Conservation (phyloP, 495 filamentous ascomycete genomes). For the Gamarada debralockiae region DNA sequence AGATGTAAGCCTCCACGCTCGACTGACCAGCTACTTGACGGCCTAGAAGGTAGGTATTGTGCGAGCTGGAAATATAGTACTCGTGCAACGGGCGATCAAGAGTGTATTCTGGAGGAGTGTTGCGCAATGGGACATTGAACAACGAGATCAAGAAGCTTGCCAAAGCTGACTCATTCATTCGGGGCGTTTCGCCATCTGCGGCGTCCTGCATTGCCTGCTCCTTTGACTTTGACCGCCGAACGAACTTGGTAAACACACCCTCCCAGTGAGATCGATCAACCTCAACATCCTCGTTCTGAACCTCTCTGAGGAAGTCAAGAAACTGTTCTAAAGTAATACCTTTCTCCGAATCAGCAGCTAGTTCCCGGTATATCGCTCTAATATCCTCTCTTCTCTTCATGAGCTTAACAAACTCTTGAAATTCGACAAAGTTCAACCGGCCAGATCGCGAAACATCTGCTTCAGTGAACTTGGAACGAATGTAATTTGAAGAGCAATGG, state of each 20-base stretch:
- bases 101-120: slow-evolving; percentile 47
- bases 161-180: slow-evolving; percentile 73
- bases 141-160: slow-evolving; percentile 71
- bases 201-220: slow-evolving; percentile 35
- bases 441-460: slow-evolving; percentile 61
- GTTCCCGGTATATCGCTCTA: slow-evolving; percentile 57
- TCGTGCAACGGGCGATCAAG: slow-evolving; percentile 89
- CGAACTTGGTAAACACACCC: slow-evolving; percentile 67
- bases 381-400: slow-evolving; percentile 85
- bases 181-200: slow-evolving; percentile 37
- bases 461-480: slow-evolving; percentile 70
- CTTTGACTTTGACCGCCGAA: slow-evolving; percentile 58
- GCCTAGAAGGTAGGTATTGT: slow-evolving; percentile 95
- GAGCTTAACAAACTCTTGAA: slow-evolving; percentile 72
- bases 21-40: slow-evolving; percentile 86
- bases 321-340: slow-evolving; percentile 74
- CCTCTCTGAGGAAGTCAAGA: slow-evolving; percentile 64
- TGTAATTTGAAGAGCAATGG: slow-evolving; percentile 70
- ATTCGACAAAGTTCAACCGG: slow-evolving; percentile 69
- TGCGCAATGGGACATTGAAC: slow-evolving; percentile 60
- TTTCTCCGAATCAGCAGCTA: slow-evolving; percentile 44
- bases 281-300: slow-evolving; percentile 73
- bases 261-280: slow-evolving; percentile 63
- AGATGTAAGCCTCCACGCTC: slow-evolving; percentile 91
- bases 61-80: slow-evolving; percentile 97